Base-by-base conservation (phyloP, 805 yeast species). In the Brettanomyces sp. region DNA sequence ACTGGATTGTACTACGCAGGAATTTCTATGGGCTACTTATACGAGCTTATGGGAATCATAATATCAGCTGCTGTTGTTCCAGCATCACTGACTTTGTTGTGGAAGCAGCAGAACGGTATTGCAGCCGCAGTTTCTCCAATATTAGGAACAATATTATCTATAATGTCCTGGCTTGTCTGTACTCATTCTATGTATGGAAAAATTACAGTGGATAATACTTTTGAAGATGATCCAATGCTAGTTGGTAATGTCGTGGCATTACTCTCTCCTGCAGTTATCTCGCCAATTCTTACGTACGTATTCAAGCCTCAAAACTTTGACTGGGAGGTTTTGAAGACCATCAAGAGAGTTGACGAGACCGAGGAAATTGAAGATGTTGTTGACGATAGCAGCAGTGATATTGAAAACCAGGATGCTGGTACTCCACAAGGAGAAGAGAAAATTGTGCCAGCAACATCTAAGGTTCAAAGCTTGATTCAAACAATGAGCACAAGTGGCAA, bases 61-160 rank as follows among this genome's bases (percentile, higher is more conserved):
- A 85, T 89, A 45, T 84, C 93, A 4, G 79, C 91, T 49, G 95
- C 91, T 23, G 96, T 89, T 5, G 64, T 85, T 41, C 95, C 96
- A 2, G 76, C 84, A 36, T 76, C 79, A 4, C 64, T 84, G 57
- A 82, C 85, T 3, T 68, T 78, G 55, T 74, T 76, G 52, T 85
- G 89, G 61, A 69, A 58, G 48, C 76, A 75, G 41, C 87, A 82
- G 64, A 88, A 84, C 59, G 62, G 63, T 42, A 63, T 72, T 33
- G 93, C 95, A 3, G 95, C 86, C 5, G 71, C 78, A 22, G 67
- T 71, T 35, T 77, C 96, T 1, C 96, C 98, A 39, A 76, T 87
- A 12, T 62, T 87, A 39, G 93, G 96, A 22, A 79, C 93, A 11
- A 73, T 68, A 2, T 68, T 80, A 44, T 90, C 95, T 3, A 72